Evolutionary conservation across 2,329 filamentous ascomycete genomes (phyloP), one percentile per base, ranked within the genome.

Genomic region (Hymenoscyphus infarciens): DNA sequence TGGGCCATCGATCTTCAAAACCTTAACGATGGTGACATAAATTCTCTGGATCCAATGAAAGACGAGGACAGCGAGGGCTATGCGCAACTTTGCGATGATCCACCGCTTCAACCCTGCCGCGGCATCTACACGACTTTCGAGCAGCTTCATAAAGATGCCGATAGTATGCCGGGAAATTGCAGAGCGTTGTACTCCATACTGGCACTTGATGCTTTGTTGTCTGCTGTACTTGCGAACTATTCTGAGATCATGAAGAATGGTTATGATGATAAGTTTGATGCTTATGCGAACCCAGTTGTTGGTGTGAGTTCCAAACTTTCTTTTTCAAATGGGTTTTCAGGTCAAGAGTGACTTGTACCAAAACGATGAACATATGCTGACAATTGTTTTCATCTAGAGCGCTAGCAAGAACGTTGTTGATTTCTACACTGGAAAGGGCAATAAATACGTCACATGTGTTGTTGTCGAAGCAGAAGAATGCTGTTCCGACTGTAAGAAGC

Each of bases 1-100:
- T 77, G 74, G 75, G 75, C 75, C 8, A 66, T 70, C 33, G 74
- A 77, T 63, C 63, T 77, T 11, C 54, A 57, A 27, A 3, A 35
- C n/a, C 22, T 6, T 10, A n/a, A 25, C 1, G 27, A 19, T 10
- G 25, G 25, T 27, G 25, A 27, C 4, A 27, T 27, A 27, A 27
- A 27, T 27, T 27, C 25, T 27, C 25, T 27, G 25, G 25, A 27
- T 27, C 8, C 33, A 7, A 16, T 56, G n/a, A 25, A 57, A 15
- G 13, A 5, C 13, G 16, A 42, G n/a, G 38, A 16, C 13, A 42
- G 16, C 38, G 16, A 13, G 5, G 6, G 10, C 15, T 42, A 42
- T 15, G 38, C n/a, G 16, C 38, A 42, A 42, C 38, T 42, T 16
- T 16, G 3, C 7, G 35, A 13, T 22, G 35, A 19, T 45, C 25